A percentile compares a stretch with the other conserved stretches of the same genome.
phyloP scores from a whole-genome alignment of 1,284 basidiomycete genomes.

The Mycena citricolor region DNA sequence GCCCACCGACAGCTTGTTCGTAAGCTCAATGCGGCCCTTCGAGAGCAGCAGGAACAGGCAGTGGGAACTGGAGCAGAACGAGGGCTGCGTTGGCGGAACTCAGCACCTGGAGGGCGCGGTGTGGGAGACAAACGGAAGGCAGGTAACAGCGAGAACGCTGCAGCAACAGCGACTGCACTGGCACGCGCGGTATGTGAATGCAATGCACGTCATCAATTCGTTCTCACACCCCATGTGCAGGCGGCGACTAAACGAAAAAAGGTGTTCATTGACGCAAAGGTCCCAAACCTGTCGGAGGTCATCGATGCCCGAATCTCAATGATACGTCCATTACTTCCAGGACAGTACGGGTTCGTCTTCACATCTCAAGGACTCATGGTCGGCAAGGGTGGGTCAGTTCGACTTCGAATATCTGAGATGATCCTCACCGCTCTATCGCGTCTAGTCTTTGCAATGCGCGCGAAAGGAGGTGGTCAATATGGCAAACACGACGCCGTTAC shows the following conservation, averaged over 20 bases:
- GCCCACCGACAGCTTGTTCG: constrained; percentile 3
- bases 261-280: background rate
- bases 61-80: constrained; percentile 6
- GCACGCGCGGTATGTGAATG: background rate
- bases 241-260: constrained; percentile 5
- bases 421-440: background rate
- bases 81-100: background rate
- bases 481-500: constrained; percentile 3
- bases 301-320: constrained; percentile 1
- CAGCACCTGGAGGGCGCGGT: constrained; percentile 8
- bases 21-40: constrained; percentile 4
- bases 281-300: constrained; percentile 2
- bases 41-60: constrained; percentile 7
- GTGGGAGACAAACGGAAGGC: background rate
- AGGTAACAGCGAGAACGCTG: constrained; percentile 8
- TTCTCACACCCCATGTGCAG: background rate
- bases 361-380: too few species aligned
- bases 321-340: too few species aligned
- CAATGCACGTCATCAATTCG: too few species aligned
- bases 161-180: background rate
- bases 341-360: too few species aligned
- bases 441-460: constrained; percentile 1
- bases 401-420: background rate
- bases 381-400: background rate
- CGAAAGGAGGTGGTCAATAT: constrained; percentile 4